Evolutionary conservation across 257 asterid species (phyloP).

Genomic region (Prunella vulgaris): DNA sequence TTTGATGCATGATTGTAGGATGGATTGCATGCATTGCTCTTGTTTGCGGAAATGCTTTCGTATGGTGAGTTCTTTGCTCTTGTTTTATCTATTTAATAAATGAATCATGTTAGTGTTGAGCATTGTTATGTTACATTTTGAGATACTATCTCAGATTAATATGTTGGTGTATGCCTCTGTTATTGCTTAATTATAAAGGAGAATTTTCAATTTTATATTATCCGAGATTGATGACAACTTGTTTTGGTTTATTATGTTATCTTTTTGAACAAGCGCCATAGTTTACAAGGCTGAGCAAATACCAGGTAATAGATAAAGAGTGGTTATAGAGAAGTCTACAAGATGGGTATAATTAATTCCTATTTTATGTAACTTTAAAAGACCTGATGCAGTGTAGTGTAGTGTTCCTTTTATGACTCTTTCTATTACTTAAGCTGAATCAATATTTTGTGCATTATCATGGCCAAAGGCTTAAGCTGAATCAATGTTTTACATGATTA

Average conservation of each 20-base stretch:
- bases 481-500: conserved; percentile 77
- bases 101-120: neutral
- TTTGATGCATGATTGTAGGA: conserved; percentile 42
- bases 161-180: neutral
- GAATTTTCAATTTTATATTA: neutral
- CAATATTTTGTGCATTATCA: conserved; percentile 28
- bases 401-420: no score
- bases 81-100: neutral
- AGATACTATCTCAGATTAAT: neutral
- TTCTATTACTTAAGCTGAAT: no score
- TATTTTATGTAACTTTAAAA: no score
- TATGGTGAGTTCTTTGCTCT: conserved; percentile 58
- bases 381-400: no score
- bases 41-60: conserved; percentile 92
- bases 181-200: neutral
- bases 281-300: neutral
- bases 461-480: conserved; percentile 90
- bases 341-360: no score
- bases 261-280: no score
- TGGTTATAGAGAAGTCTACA: no score
- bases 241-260: neutral
- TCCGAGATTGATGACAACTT: neutral
- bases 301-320: no score
- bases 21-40: conserved; percentile 99
- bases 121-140: no score